Base-by-base conservation (phyloP, 192 early-diverging fungal species). In the Gaertneriomyces sp. region DNA sequence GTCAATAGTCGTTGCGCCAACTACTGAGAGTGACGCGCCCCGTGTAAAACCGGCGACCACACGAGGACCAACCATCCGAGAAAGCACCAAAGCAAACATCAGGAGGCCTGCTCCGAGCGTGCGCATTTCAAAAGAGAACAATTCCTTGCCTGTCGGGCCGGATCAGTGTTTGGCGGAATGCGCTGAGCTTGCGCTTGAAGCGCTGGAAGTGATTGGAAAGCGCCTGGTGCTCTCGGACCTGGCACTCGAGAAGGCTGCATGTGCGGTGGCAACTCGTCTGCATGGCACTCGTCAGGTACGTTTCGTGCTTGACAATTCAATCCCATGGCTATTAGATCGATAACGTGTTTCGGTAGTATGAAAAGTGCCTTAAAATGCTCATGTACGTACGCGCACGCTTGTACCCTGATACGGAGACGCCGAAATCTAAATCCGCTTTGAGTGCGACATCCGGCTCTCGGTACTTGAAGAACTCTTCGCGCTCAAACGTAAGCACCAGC, bases 211-310 rank as follows among this genome's bases (percentile, higher is more conserved):
- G 11, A 7, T 64, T n/a, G 17, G 42, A 17, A 38, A 19, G 12
- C 14, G 20, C 6, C 14, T 39, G 5, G 51, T 17, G 25, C 38
- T 43, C 7, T 9, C 14, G 14, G 11, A 12, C 17, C 53, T 12
- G n/a, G 51, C 20, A 8, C 8, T 70, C 19, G 61, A 70, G 12
- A 38, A 47, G 10, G 54, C 43, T 7, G 69, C 69, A 14, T 70
- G 69, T 46, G 42, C 55, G 5, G 33, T 70, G 44, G 69, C 61
- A 8, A 12, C 45, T 5, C 38, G 60, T 25, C 44, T 70, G 4
- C 49, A 45, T 9, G 68, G 62, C 12, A 19, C 55, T 3, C 7
- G 10, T 6, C 39, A 59, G 41, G 68, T 68, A 41, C 7, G 59
- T 54, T 39, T 17, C 43, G 2, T 40, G 7, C 6, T 60, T 60